Evolutionary conservation across 169 alveolate species (phyloP), one percentile per base, ranked within the genome.

Genomic region (Amoebophrya sp.): DNA sequence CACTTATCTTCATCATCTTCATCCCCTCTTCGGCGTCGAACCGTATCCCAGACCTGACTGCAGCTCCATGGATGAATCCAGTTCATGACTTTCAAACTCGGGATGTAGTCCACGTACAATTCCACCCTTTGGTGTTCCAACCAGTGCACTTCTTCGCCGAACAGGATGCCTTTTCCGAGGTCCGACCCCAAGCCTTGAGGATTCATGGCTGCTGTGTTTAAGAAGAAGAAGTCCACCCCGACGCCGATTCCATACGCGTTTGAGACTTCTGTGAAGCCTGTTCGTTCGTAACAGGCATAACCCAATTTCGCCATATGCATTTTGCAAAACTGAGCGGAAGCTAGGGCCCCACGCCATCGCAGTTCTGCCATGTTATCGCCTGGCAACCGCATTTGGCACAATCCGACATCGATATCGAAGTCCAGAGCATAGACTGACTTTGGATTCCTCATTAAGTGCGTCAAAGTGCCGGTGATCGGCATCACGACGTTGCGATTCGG

Each of bases 361-460:
- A 65, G 26, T 36, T 65, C 83, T 6, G 38, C 83, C 83, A 26
- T 36, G 83, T 65, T 65, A 36, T 65, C 83, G 33, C 26, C 33
- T 10, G 83, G 83, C 83, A 65, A 36, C 83, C 83, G 83, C 83
- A 65, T 65, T 36, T 65, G 83, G 83, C 83, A 65, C 83, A 65
- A 26, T 36, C 83, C 83, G 83, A 65, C 83, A 26, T 65, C 83
- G 83, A 65, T 65, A 18, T 65, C 83, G 83, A 65, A 65, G 26
- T 65, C 83, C 33, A 65, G 33, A 18, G 83, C 83, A 36, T 65
- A 65, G 38, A 65, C 83, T 29, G 83, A 65, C 83, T 26, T 6
- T 36, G 83, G 83, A 36, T 65, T 65, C 39, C 83, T 29, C 83
- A 65, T 65, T 36, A 65, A 36, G 83, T 65, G 83, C 36, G 83